Conservation (phyloP, 345 rosid species). For the Diplotaxis tenuifolia region DNA sequence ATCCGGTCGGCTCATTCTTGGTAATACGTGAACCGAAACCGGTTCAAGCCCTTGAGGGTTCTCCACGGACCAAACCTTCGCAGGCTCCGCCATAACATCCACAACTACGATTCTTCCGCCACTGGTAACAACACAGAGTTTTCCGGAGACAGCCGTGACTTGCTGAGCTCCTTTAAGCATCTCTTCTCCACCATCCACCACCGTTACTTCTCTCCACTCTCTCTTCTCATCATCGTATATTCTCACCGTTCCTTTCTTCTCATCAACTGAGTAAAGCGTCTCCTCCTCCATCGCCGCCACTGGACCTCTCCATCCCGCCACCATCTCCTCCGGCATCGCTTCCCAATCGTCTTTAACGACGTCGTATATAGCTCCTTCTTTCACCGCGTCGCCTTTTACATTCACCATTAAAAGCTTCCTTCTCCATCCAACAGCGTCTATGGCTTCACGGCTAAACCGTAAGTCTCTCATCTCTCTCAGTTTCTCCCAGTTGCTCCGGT, state of each 20-base stretch:
- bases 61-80: conserved; percentile 45
- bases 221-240: conserved; percentile 37
- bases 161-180: conserved; percentile 44
- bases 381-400: conserved; percentile 48
- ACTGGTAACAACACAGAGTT: conserved; percentile 39
- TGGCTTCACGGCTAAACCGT: conserved; percentile 55
- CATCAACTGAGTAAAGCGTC: conserved; percentile 50
- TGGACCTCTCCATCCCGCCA: conserved; percentile 60
- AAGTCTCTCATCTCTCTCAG: conserved; percentile 43
- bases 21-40: conserved; percentile 50
- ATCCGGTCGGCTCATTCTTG: conserved; percentile 43
- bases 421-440: conserved; percentile 50
- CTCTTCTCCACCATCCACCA: conserved; percentile 37
- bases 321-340: conserved; percentile 50
- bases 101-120: conserved; percentile 44
- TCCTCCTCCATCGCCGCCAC: conserved; percentile 49
- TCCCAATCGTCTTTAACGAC: conserved; percentile 41
- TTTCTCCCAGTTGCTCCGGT: conserved; percentile 38
- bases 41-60: conserved; percentile 44
- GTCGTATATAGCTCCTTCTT: conserved; percentile 51
- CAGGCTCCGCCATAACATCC: conserved; percentile 39
- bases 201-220: conserved; percentile 42
- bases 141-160: conserved; percentile 43
- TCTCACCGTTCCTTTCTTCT: conserved; percentile 39
- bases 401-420: conserved; percentile 55